Conservation (phyloP, 2,329 filamentous ascomycete genomes). For the Penicillium sp. region DNA sequence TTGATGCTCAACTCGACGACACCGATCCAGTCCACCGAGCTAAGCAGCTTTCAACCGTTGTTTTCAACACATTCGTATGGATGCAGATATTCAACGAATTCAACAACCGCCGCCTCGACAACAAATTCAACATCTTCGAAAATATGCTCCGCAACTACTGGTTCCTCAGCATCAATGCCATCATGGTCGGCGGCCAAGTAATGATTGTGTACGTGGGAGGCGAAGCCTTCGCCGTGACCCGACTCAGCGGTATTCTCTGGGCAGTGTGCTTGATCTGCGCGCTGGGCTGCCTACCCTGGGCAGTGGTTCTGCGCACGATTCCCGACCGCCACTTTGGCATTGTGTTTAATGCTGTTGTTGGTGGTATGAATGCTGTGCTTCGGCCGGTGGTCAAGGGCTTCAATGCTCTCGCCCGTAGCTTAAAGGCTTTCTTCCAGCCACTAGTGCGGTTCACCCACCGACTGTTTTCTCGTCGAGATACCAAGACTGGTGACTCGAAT, state of each 20-base stretch:
- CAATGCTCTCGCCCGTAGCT: constrained; percentile 32
- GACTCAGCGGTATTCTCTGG: constrained; percentile 78
- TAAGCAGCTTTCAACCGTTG: constrained; percentile 71
- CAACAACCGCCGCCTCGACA: constrained; percentile 94
- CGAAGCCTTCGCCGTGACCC: constrained; percentile 73
- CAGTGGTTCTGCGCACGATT: constrained; percentile 76
- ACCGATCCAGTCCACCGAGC: constrained; percentile 41
- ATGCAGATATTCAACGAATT: constrained; percentile 99
- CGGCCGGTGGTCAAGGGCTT: constrained; percentile 41
- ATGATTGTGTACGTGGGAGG: constrained; percentile 90
- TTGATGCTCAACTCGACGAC: constrained; percentile 59
- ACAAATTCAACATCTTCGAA: constrained; percentile 94
- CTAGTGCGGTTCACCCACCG: constrained; percentile 32
- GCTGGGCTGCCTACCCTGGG: constrained; percentile 81
- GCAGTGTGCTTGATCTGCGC: constrained; percentile 83
- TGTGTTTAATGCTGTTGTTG: constrained; percentile 55
- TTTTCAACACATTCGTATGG: constrained; percentile 99
- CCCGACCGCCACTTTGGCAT: constrained; percentile 66
- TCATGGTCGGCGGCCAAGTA: constrained; percentile 88
- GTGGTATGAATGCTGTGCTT: constrained; percentile 58
- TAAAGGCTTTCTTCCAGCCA: constrained; percentile 29
- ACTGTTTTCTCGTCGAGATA: constrained; percentile 14
- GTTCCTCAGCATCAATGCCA: constrained; percentile 80
- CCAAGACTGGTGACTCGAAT: constrained; percentile 5
- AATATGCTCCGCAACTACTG: constrained; percentile 82